Evolutionary conservation across 1,284 basidiomycete genomes (phyloP), one percentile per base, ranked within the genome.

Genomic region (Farysia itapuensis): DNA sequence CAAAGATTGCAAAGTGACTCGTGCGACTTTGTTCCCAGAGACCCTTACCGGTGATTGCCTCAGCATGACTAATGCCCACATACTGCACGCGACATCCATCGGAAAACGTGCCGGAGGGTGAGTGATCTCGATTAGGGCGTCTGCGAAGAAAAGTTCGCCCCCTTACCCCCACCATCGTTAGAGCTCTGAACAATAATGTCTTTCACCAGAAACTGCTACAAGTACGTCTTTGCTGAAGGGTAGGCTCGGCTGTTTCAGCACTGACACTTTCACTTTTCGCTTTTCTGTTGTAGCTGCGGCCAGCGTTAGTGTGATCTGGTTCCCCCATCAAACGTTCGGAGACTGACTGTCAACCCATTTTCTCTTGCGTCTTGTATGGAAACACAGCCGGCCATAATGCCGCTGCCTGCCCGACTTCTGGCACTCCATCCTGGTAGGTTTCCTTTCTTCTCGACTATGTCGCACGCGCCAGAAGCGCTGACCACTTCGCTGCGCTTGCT

Each of bases 351-450:
- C 26, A 28, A 28, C 16, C 4, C 34, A 19, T 35, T n/a, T 21
- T 21, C 14, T 34, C 30, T 13, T 24, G 20, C 24, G 9, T 30
- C 15, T 24, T 18, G 5, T 28, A 34, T 29, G 33, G 18, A 4
- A 25, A 30, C 24, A 47, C 60, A 72, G 70, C 64, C 44, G 71
- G 71, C 53, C 71, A 73, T 52, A 60, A 65, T 42, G 70, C 67
- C 50, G 64, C 71, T 20, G 63, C 58, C 40, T 73, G 71, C 63
- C 70, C 70, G 29, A 60, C 64, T 30, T 61, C 69, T 34, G 71
- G 69, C 47, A 66, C 48, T 53, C 68, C 66, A 12, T 70, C 71
- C 49, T 71, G 67, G 50, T 70, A 60, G 14, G 65, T 60, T 9
- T 9, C 13, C 8, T 9, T 8, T 33, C 11, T 18, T 18, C 25